Percentiles rank a stretch among this genome's conserved stretches.
Evolutionary conservation across 1,139 yeast species (phyloP).

Genomic region (Geotrichum restrictum): DNA sequence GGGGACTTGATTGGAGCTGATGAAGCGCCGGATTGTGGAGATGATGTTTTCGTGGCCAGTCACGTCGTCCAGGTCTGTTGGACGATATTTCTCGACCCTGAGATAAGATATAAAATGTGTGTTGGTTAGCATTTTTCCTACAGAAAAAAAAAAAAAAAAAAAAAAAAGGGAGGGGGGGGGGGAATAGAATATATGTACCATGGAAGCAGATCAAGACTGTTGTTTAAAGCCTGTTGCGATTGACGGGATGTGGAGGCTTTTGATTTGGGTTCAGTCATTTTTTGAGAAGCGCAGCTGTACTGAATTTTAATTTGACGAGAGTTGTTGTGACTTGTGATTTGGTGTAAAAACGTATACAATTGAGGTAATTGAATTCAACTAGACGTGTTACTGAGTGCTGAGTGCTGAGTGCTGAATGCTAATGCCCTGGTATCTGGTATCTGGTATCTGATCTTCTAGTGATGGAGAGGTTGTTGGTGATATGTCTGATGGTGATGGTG

Average conservation of each 20-base stretch:
- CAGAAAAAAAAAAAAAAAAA: not conserved
- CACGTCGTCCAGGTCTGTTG: slow-evolving; percentile 74
- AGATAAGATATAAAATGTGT: not conserved
- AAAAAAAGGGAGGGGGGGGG: not conserved
- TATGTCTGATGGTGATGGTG: too few species aligned
- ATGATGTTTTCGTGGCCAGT: slow-evolving; percentile 89
- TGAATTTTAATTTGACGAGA: too few species aligned
- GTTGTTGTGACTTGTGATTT: too few species aligned
- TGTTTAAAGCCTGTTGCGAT: not conserved
- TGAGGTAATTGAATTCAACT: too few species aligned
- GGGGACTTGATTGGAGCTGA: slow-evolving; percentile 77
- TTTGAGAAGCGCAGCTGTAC: too few species aligned
- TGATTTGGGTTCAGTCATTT: not conserved
- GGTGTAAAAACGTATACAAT: too few species aligned
- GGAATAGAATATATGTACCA: not conserved
- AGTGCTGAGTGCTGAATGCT: too few species aligned
- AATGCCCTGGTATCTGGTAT: too few species aligned
- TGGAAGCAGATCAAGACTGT: slow-evolving; percentile 2
- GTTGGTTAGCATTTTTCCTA: not conserved
- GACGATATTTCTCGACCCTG: slow-evolving; percentile 95
- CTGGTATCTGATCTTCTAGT: too few species aligned
- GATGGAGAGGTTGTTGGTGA: too few species aligned
- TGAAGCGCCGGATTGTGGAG: slow-evolving; percentile 75
- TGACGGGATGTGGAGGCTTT: too few species aligned
- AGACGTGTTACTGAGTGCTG: too few species aligned